These are phyloP conservation scores for Acanthamoeba castellanii DNA, from an alignment of 208 protist species.

Conservation along the genomic window DNA sequence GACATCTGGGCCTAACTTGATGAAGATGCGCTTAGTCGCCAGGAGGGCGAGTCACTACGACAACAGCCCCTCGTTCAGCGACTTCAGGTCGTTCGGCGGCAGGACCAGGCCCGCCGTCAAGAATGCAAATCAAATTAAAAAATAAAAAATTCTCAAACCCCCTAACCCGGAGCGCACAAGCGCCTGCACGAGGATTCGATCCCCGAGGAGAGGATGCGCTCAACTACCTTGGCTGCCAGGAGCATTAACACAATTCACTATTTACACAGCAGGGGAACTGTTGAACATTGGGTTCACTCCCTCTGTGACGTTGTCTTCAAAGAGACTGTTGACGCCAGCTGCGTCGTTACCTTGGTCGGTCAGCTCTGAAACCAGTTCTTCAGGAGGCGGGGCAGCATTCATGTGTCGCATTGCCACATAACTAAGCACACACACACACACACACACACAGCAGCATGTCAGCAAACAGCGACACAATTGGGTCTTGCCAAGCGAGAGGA, in stretches of 20 bases:
- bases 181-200: too few species aligned
- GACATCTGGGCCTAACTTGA: too few species aligned
- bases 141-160: too few species aligned
- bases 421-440: background rate
- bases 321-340: background rate
- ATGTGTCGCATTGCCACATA: background rate
- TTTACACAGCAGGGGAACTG: background rate
- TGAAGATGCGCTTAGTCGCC: too few species aligned
- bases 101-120: too few species aligned
- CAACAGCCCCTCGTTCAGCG: too few species aligned
- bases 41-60: too few species aligned
- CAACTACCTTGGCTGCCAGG: too few species aligned
- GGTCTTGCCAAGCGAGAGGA: background rate
- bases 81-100: too few species aligned
- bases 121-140: too few species aligned
- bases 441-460: background rate
- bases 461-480: background rate
- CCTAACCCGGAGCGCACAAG: too few species aligned
- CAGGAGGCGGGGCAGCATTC: background rate
- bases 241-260: background rate
- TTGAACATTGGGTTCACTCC: background rate
- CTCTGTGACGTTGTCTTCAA: background rate
- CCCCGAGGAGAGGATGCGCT: too few species aligned
- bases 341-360: background rate
- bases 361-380: background rate